These are phyloP conservation scores for Trichosporon inkin DNA, from an alignment of 1,284 basidiomycete species.

Conservation along the genomic window DNA sequence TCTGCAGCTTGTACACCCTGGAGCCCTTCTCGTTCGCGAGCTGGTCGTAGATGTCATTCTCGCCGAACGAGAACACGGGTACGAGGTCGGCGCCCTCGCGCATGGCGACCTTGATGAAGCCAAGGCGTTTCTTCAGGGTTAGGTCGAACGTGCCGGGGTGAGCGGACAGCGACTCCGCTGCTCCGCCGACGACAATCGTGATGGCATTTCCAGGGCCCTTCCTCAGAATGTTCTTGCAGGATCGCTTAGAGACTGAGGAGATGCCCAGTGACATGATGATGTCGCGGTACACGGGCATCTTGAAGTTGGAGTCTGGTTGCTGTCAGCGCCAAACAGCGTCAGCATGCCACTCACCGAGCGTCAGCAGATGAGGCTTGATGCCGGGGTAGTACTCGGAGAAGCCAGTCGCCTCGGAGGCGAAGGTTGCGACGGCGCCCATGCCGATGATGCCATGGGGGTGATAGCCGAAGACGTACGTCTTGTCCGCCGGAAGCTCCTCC, in stretches of 20 bases:
- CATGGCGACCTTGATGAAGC: constrained; percentile 96
- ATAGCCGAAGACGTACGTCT: constrained; percentile 94
- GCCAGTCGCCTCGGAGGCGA: constrained; percentile 91
- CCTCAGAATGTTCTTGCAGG: constrained; percentile 83
- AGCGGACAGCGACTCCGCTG: constrained; percentile 87
- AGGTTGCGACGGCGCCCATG: constrained; percentile 83
- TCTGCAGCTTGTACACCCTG: constrained; percentile 77
- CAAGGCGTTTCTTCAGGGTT: constrained; percentile 75
- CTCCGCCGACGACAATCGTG: constrained; percentile 94
- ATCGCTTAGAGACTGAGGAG: constrained; percentile 83
- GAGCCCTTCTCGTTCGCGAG: constrained; percentile 89
- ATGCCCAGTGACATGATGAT: constrained; percentile 79
- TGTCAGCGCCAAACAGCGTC: background rate
- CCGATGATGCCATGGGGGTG: constrained; percentile 95
- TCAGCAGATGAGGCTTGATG: constrained; percentile 86
- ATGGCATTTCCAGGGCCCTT: constrained; percentile 67
- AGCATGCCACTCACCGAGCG: constrained; percentile 55
- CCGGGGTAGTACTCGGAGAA: constrained; percentile 88
- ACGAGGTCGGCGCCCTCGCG: constrained; percentile 89
- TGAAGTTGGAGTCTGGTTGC: constrained; percentile 67
- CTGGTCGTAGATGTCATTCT: constrained; percentile 97
- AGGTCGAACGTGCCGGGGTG: constrained; percentile 87
- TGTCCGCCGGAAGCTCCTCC: constrained; percentile 80
- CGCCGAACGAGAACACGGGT: constrained; percentile 93
- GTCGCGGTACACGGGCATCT: constrained; percentile 89